A percentile compares a stretch with the other conserved stretches of the same genome.
Conservation (phyloP, 495 filamentous ascomycete species). For the Aspergillus wentii region DNA sequence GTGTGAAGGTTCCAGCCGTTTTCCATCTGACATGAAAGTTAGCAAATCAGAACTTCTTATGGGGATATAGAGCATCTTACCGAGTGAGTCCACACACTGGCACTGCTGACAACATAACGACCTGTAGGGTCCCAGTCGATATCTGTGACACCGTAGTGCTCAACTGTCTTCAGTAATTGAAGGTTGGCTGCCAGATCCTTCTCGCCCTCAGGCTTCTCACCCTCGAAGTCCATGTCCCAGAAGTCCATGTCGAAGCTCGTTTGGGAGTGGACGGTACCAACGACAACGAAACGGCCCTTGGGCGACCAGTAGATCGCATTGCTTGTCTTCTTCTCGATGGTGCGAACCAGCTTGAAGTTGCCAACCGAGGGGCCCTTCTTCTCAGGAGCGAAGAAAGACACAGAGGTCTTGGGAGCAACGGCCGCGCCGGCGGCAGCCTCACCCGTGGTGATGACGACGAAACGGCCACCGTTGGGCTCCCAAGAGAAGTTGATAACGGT, state of each 20-base stretch:
- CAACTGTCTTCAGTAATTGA: conserved; percentile 82
- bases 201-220: conserved; percentile 85
- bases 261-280: conserved; percentile 86
- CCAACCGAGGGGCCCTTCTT: conserved; percentile 78
- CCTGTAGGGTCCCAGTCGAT: conserved; percentile 97
- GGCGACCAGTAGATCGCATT: conserved; percentile 99
- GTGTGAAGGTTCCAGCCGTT: conserved; percentile 98
- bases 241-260: conserved; percentile 95
- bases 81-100: conserved; percentile 89
- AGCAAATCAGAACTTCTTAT: conserved; percentile 18
- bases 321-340: conserved; percentile 96
- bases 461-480: conserved; percentile 95
- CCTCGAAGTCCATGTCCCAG: conserved; percentile 95
- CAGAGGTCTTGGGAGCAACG: conserved; percentile 89
- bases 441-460: conserved; percentile 92
- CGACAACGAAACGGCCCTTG: conserved; percentile 87
- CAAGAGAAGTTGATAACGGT: conserved; percentile 98
- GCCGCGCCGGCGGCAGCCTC: conserved; percentile 73
- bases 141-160: conserved; percentile 97
- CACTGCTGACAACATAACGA: conserved; percentile 86
- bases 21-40: conserved; percentile 72
- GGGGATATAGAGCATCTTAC: conserved; percentile 48
- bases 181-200: conserved; percentile 95
- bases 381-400: conserved; percentile 94
- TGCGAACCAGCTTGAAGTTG: conserved; percentile 92